phyloP scores from a whole-genome alignment of 2,329 filamentous ascomycete genomes.

The Cytospora piceae region DNA sequence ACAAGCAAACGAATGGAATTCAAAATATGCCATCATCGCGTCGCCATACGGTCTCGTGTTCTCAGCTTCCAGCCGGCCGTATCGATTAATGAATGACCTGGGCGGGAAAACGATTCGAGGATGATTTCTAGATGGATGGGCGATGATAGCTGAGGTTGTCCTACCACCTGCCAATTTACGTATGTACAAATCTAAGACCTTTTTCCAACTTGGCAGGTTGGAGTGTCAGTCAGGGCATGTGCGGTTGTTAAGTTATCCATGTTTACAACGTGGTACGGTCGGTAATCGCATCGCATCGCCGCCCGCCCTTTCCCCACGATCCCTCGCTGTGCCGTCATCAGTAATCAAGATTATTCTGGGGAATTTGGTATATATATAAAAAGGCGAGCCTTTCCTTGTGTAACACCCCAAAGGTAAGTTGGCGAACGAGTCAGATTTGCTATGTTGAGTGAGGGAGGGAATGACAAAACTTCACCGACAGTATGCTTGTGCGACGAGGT shows the following conservation, averaged over 20 bases:
- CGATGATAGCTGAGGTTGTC: not conserved
- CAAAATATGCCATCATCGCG: conserved; percentile 9
- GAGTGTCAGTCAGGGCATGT: conserved; percentile 2
- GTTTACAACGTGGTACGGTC: conserved; percentile 15
- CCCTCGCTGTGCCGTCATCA: conserved; percentile 8
- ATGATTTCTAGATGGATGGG: not conserved
- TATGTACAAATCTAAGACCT: not conserved
- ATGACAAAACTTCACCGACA: conserved; percentile 23
- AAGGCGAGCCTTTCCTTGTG: conserved; percentile 5
- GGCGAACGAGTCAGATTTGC: conserved; percentile 26
- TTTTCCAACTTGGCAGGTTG: not conserved
- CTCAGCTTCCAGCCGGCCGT: not conserved
- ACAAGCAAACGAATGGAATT: conserved; percentile 6
- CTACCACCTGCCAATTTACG: not conserved
- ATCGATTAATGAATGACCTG: not conserved
- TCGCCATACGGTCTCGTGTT: conserved; percentile 15
- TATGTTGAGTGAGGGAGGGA: not conserved
- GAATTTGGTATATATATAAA: not conserved
- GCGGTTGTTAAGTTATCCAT: not conserved
- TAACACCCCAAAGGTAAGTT: conserved; percentile 5
- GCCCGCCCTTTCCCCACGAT: conserved; percentile 3
- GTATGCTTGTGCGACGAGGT: conserved; percentile 20
- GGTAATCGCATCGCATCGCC: not conserved
- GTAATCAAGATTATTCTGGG: not conserved
- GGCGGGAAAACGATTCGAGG: not conserved